Base-by-base conservation (phyloP, 2,329 filamentous ascomycete genomes). In the Phaeosphaeria sp. region DNA sequence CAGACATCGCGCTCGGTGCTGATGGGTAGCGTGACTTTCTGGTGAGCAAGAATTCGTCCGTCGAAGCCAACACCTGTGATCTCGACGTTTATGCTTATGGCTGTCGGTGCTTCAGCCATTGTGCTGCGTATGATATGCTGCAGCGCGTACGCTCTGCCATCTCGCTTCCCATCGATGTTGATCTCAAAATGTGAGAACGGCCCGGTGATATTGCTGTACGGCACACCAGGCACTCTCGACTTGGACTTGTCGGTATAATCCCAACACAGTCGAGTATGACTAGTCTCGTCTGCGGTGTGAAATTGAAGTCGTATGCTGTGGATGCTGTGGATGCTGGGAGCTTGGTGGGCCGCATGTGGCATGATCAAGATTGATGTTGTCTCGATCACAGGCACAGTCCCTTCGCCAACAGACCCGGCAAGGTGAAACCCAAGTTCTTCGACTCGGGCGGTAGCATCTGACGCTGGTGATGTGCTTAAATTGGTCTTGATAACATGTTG, bases 181-280 rank as follows among this genome's bases (percentile, higher is more conserved):
- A 79, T 55, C 1, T 33, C 2, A 42, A 78, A 78, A 44, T 77
- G 63, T 1, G 74, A 65, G 47, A 76, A 76, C 1, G 74, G 64
- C 0, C 77, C 77, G 2, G 75, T 79, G 2, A 72, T 45, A 0
- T 55, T n/a, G 36, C 76, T 78, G 49, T 64, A 70, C 2, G 74
- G 74, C 8, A 74, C 40, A 1, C 56, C 62, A 3, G 44, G 4
- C 1, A 49, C 11, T 22, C 13, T 51, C 2, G 5, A 33, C 9
- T 42, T 22, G 21, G 8, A 18, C 4, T 44, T 20, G 11, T 24
- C 45, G 18, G 43, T 20, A 20, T 53, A 70, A 15, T 44, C 51
- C 74, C 73, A 77, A 36, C 51, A 64, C 13, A 77, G 49, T 15
- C 74, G 64, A n/a, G 51, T 42, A 44, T 75, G 69, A 46, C 39